phyloP scores from a whole-genome alignment of 1,139 yeast genomes.

The Candida albicans region DNA sequence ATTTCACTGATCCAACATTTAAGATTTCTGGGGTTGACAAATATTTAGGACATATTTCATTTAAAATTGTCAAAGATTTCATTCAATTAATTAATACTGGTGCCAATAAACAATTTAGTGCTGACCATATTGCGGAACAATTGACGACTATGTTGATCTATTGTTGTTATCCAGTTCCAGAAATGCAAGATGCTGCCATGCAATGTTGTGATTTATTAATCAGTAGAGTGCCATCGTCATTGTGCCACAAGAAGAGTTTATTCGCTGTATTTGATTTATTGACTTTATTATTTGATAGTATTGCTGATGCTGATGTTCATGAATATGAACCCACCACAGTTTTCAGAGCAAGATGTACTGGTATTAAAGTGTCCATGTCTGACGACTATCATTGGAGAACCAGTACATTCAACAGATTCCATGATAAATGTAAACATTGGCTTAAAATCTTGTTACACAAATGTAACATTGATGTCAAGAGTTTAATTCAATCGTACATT shows the following conservation, averaged over 20 bases:
- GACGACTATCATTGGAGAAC: constrained; percentile 81
- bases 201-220: constrained; percentile 75
- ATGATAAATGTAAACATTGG: constrained; percentile 68
- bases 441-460: constrained; percentile 51
- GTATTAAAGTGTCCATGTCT: constrained; percentile 63
- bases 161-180: constrained; percentile 76
- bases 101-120: constrained; percentile 51
- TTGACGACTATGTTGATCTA: constrained; percentile 65
- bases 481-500: constrained; percentile 71
- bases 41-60: constrained; percentile 65
- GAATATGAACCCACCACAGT: constrained; percentile 81
- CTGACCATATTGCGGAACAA: constrained; percentile 67
- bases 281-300: constrained; percentile 73
- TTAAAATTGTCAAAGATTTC: constrained; percentile 59
- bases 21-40: constrained; percentile 71
- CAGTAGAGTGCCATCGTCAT: constrained; percentile 69
- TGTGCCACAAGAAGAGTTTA: constrained; percentile 72
- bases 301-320: constrained; percentile 74
- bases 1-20: constrained; percentile 85
- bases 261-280: constrained; percentile 80
- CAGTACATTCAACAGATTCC: constrained; percentile 61
- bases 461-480: constrained; percentile 72
- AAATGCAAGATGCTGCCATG: constrained; percentile 78
- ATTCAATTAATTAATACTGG: constrained; percentile 46
- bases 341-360: constrained; percentile 59